phyloP scores from a whole-genome alignment of 1,284 basidiomycete species.

The Porogramme epimiltina region DNA sequence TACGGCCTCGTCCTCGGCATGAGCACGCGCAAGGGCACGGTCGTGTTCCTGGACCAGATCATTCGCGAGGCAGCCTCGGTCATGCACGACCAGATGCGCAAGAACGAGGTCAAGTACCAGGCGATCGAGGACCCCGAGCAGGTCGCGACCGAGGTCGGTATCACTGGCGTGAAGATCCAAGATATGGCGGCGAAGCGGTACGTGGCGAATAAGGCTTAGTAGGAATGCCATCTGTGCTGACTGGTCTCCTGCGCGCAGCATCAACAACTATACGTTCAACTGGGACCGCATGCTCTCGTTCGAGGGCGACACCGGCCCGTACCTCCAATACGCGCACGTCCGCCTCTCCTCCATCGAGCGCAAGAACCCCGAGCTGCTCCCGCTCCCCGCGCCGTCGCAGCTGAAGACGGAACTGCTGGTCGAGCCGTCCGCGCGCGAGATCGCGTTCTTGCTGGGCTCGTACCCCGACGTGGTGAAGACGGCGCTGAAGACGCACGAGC shows the following conservation, averaged over 20 bases:
- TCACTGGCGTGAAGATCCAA: constrained; percentile 98
- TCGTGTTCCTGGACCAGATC: constrained; percentile 95
- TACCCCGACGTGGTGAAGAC: constrained; percentile 92
- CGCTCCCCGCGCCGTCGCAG: constrained; percentile 67
- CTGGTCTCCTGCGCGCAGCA: constrained; percentile 47
- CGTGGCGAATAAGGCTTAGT: not conserved
- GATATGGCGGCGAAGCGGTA: constrained; percentile 70
- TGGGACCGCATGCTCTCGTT: constrained; percentile 96
- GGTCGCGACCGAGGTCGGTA: constrained; percentile 86
- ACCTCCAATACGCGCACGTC: constrained; percentile 97
- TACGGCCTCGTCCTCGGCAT: constrained; percentile 94
- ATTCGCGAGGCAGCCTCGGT: constrained; percentile 87
- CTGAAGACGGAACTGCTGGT: constrained; percentile 75
- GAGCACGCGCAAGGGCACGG: constrained; percentile 97
- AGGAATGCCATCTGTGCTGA: not conserved
- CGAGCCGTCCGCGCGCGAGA: constrained; percentile 81
- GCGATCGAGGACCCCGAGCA: constrained; percentile 87
- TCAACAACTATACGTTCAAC: constrained; percentile 97
- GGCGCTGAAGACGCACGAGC: constrained; percentile 86
- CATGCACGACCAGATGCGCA: constrained; percentile 98
- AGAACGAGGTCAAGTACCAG: constrained; percentile 92
- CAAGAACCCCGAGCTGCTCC: constrained; percentile 89
- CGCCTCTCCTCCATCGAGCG: constrained; percentile 92
- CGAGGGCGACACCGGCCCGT: constrained; percentile 96
- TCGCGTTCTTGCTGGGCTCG: constrained; percentile 82